Base-by-base conservation (phyloP, 208 protist genomes). In the Angomonas ambiguus region DNA sequence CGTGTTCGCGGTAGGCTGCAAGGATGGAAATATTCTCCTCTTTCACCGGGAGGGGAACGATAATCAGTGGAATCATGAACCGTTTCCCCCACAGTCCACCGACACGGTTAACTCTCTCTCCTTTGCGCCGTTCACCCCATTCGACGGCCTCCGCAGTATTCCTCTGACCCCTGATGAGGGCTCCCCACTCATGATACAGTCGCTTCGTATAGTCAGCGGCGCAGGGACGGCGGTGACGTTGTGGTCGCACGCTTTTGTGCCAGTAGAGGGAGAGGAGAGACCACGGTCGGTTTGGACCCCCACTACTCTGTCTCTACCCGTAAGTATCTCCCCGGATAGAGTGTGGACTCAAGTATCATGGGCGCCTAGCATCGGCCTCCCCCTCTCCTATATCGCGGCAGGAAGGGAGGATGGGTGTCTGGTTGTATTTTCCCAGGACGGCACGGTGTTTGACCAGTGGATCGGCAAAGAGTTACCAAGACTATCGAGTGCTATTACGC, bases 301-400 rank as follows among this genome's bases (percentile, higher is more conserved):
- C 2, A 61, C 69, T 5, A 42, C 51, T 22, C 30, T 57, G 48
- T 28, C 18, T 38, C 53, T 68, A 42, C 65, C 75, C n/a, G 66
- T 76, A 41, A 62, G 69, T 28, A 70, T 64, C 28, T 71, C 69
- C 22, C n/a, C n/a, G n/a, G n/a, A n/a, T n/a, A n/a, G n/a, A n/a
- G 16, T n/a, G 38, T 95, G 82, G 84, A 71, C 71, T 0, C 79
- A 77, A 57, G 89, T 93, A 57, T 70, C 84, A 67, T 95, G 89
- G 89, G 79, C 89, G n/a, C 86, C 86, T 1, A 83, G 81, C 56
- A 59, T 83, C 6, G 89, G 89, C 18, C 65, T 92, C 18, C 89
- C 86, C 4, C 93, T 86, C 63, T 88, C 85, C 13, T 94, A 94
- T 72, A 74, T 96, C 45, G 87, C 87, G 0, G 91, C 86, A 0